Conservation (phyloP, 495 filamentous ascomycete genomes). For the Tuber melanosporum region DNA sequence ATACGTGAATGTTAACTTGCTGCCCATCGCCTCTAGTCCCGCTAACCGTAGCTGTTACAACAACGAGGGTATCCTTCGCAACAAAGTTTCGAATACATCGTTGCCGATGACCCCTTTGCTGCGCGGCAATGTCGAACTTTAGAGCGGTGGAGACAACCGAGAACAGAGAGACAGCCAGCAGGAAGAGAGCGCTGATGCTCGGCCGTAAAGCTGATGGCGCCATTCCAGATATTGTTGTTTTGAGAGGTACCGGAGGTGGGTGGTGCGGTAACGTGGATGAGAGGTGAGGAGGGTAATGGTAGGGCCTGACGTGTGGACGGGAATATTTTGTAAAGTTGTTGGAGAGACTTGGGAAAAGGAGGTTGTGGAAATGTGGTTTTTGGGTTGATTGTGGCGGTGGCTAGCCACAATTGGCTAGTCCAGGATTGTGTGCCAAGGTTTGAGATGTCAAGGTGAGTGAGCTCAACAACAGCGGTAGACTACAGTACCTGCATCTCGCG, state of each 20-base stretch:
- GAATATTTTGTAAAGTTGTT: not conserved
- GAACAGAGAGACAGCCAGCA: conserved; percentile 44
- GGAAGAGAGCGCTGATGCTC: conserved; percentile 29
- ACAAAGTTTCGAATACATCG: conserved; percentile 98
- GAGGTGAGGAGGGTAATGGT: not conserved
- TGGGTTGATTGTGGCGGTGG: not conserved
- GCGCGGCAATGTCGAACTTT: conserved; percentile 85
- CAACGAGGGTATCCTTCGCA: conserved; percentile 85
- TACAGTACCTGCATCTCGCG: no score
- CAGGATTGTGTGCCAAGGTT: not conserved
- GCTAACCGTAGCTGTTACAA: conserved; percentile 86
- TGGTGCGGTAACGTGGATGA: not conserved
- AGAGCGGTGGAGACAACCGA: conserved; percentile 64
- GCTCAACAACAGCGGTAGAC: no score
- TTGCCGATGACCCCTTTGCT: conserved; percentile 54
- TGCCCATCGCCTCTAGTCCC: conserved; percentile 88
- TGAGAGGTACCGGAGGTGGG: not conserved
- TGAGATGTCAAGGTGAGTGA: not conserved
- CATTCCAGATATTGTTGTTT: conserved; percentile 9
- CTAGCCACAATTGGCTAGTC: not conserved
- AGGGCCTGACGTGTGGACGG: not conserved
- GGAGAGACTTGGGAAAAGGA: not conserved
- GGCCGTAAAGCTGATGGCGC: conserved; percentile 14
- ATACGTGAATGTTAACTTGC: conserved; percentile 88
- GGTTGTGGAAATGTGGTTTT: conserved; percentile 4